Percentiles rank a stretch among this genome's conserved stretches.
phyloP scores from a whole-genome alignment of 805 yeast species.

The Lipomyces yamadae region DNA sequence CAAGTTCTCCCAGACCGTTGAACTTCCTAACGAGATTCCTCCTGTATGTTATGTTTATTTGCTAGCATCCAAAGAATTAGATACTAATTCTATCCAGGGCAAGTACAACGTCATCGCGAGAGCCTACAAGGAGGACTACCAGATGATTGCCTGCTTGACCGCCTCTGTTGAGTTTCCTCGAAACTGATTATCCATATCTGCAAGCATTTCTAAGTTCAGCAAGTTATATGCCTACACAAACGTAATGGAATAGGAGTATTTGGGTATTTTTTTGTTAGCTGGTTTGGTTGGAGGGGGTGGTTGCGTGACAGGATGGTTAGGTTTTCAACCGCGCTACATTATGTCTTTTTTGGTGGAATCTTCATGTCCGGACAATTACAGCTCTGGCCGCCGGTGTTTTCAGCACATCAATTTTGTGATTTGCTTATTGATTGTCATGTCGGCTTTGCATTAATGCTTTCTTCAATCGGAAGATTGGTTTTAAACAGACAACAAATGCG shows the following conservation, averaged over 20 bases:
- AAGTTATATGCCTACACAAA: background rate
- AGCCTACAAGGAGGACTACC: conserved; percentile 86
- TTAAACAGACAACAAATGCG: too few species aligned
- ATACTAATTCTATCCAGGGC: conserved; percentile 46
- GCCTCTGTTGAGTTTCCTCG: conserved; percentile 48
- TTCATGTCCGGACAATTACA: background rate
- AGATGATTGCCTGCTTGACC: conserved; percentile 78
- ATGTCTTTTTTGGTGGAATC: background rate
- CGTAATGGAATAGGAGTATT: conserved; percentile 6
- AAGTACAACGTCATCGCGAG: conserved; percentile 83
- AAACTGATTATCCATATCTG: background rate
- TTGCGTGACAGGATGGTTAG: background rate
- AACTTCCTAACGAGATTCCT: conserved; percentile 89
- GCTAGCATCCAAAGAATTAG: background rate
- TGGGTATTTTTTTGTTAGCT: background rate
- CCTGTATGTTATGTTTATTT: conserved; percentile 57
- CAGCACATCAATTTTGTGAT: background rate
- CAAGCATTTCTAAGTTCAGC: background rate
- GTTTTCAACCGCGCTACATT: background rate
- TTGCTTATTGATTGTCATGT: background rate
- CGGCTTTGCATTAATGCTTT: background rate
- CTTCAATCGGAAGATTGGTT: background rate
- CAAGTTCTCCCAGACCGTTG: conserved; percentile 69
- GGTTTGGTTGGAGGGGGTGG: background rate
- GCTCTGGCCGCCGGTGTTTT: background rate